phyloP scores from a whole-genome alignment of 73 alveolate species.

The Tetrahymena borealis region DNA sequence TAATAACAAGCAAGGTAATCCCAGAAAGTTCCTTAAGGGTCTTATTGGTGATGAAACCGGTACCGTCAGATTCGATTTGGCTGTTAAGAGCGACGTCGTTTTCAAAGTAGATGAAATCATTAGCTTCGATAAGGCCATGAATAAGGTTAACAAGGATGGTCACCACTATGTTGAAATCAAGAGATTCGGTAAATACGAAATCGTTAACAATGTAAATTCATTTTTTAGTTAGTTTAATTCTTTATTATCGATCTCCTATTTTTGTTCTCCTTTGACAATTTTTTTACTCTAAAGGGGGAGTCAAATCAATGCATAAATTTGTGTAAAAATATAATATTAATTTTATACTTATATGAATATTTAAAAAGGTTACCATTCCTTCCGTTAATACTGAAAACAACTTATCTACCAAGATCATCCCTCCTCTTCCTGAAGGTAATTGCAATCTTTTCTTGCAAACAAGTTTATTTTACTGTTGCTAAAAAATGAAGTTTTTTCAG shows the following conservation, averaged over 20 bases:
- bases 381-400: neutral
- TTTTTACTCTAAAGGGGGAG: neutral
- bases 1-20: neutral
- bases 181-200: neutral
- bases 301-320: neutral
- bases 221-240: no score
- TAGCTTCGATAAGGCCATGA: neutral
- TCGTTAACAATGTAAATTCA: neutral
- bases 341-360: neutral
- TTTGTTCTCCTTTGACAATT: neutral
- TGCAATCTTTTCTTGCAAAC: no score
- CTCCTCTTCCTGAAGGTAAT: constrained; percentile 3
- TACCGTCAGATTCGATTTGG: neutral
- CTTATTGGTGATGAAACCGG: neutral
- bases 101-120: neutral
- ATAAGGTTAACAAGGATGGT: neutral
- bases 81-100: neutral
- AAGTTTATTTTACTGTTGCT: no score
- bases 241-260: neutral
- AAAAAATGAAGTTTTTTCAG: neutral
- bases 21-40: neutral
- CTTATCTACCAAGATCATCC: neutral
- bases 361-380: neutral
- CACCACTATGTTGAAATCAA: neutral
- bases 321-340: neutral